phyloP scores from a whole-genome alignment of 176 grass and related monocot species.

The Saccharum officinarum region DNA sequence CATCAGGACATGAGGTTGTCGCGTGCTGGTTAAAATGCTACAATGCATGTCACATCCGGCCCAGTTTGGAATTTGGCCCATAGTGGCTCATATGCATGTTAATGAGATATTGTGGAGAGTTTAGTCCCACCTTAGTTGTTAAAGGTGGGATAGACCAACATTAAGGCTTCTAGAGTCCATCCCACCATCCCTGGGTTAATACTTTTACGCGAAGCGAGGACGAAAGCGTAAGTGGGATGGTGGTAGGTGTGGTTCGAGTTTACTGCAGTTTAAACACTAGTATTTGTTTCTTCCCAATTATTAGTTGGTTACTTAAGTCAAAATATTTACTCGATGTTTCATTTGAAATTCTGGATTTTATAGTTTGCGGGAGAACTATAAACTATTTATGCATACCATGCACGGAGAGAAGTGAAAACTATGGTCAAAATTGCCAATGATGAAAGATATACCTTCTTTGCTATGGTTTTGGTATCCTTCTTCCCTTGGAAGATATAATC shows the following conservation, averaged over 20 bases:
- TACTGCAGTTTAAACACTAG: neutral
- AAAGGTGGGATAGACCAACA: no score
- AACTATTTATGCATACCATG: slow-evolving; percentile 4
- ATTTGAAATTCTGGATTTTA: neutral
- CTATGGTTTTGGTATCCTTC: slow-evolving; percentile 83
- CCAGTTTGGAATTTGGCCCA: no score
- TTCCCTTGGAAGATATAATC: slow-evolving; percentile 91
- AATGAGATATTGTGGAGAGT: no score
- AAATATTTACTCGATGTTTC: neutral
- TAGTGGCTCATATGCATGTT: no score
- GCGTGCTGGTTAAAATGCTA: neutral
- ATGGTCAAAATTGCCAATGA: neutral
- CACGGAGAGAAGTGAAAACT: neutral
- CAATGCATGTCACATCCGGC: no score
- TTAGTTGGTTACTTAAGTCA: slow-evolving; percentile 14
- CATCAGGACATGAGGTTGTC: neutral
- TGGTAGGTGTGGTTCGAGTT: no score
- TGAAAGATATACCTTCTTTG: slow-evolving; percentile 73
- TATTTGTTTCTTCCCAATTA: neutral
- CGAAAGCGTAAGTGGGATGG: no score
- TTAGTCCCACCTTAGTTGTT: no score
- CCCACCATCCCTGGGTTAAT: no score
- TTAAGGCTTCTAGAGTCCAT: no score
- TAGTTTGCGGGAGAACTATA: neutral
- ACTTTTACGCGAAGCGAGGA: no score